These are phyloP conservation scores for Fusarium albosuccineum DNA, from an alignment of 2,329 filamentous ascomycete genomes.

Conservation along the genomic window DNA sequence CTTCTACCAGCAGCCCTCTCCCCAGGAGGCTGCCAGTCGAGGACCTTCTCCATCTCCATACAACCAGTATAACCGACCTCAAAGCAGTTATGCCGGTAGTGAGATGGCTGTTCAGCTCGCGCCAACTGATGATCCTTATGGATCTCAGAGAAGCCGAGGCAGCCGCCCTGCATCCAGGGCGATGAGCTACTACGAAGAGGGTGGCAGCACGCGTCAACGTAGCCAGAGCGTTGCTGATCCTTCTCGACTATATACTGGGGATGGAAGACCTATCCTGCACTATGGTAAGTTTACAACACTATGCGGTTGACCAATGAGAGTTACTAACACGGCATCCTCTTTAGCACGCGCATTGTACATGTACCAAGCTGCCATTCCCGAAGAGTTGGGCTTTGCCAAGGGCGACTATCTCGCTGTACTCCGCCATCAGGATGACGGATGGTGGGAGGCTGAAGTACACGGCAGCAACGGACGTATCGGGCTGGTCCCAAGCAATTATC, in stretches of 20 bases:
- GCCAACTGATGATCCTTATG: constrained; percentile 69
- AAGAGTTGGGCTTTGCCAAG: constrained; percentile 93
- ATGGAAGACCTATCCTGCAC: constrained; percentile 89
- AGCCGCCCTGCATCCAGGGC: constrained; percentile 64
- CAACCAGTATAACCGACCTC: constrained; percentile 62
- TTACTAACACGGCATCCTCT: constrained; percentile 37
- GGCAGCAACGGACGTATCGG: constrained; percentile 71
- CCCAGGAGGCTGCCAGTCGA: constrained; percentile 60
- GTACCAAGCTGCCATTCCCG: constrained; percentile 94
- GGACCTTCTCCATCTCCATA: constrained; percentile 64
- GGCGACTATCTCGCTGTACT: constrained; percentile 91
- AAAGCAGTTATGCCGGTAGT: constrained; percentile 63
- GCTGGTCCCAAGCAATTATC: constrained; percentile 77
- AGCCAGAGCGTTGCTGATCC: constrained; percentile 91
- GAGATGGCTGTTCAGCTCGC: constrained; percentile 79
- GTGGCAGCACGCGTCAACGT: constrained; percentile 62
- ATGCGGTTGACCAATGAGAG: not conserved
- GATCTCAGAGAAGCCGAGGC: constrained; percentile 66
- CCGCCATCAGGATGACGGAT: constrained; percentile 94
- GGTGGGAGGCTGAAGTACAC: constrained; percentile 98
- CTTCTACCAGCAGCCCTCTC: constrained; percentile 66
- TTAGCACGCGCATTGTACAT: constrained; percentile 92
- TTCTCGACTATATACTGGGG: constrained; percentile 84
- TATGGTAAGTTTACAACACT: constrained; percentile 78
- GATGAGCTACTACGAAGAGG: constrained; percentile 69